Base-by-base conservation (phyloP, 2,329 filamentous ascomycete genomes). In the Ophiostoma piceae region DNA sequence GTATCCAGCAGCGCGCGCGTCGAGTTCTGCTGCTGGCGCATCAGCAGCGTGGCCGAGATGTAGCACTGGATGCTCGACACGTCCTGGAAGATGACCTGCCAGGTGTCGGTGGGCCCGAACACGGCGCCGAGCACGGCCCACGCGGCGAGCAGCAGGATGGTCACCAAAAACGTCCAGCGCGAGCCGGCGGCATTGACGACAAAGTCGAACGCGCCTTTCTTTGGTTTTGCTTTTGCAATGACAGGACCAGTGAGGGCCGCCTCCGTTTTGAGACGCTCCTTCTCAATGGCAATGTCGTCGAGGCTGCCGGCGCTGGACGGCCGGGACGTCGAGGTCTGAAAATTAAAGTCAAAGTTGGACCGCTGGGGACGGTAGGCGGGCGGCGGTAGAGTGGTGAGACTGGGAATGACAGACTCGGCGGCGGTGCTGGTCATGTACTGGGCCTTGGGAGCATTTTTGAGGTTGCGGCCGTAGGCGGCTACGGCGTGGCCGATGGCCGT, bases 81-180 rank as follows among this genome's bases (percentile, higher is more conserved):
- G 66, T 80, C 77, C 39, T 78, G 77, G 26, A 80, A 72, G 39
- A 79, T 72, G 60, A 79, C 78, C 41, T 79, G 76, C 79, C 79
- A 80, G 2, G 75, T 76, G 54, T 79, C 76, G 1, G 75, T 75
- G 7, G 77, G 72, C 1, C 78, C 78, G 51, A 76, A 77, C 1
- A 74, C 68, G 16, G 76, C 73, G 6, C 79, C 76, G 51, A 75
- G 41, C 12, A 78, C 70, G 1, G 76, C 51, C 51, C 51, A 57
- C 8, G 11, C 51, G 8, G 16, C 22, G 9, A 57, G 7, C n/a
- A 57, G 22, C 51, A 57, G n/a, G 16, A 57, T 57, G n/a, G 51
- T 57, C 6, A 57, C 51, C 2, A 57, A 4, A 57, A 57, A 57
- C 1, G 51, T 57, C 51, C 51, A 57, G 51, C 51, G 51, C 11